phyloP scores from a whole-genome alignment of 75 land plant species.

The Picea sitchensis region DNA sequence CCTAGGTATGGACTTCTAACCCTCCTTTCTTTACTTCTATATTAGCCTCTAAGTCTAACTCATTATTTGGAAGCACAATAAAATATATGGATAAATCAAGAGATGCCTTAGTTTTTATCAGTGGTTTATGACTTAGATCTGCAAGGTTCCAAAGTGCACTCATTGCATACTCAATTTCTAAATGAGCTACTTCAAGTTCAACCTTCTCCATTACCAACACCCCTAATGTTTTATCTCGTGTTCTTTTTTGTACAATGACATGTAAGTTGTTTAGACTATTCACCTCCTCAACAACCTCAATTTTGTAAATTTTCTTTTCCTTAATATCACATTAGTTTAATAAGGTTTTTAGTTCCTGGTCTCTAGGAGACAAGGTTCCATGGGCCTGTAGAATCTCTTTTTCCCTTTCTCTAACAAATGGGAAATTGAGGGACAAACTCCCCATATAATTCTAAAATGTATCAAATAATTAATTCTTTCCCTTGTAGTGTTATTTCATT shows the following conservation, averaged over 20 bases:
- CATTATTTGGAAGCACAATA: conserved; percentile 4
- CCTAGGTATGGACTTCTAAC: background rate
- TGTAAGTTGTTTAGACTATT: conserved; percentile 35
- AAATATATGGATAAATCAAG: background rate
- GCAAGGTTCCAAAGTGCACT: conserved; percentile 51
- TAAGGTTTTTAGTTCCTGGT: conserved; percentile 54
- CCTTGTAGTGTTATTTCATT: too few relatives aligned
- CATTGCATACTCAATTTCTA: conserved; percentile 67
- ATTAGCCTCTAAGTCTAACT: background rate
- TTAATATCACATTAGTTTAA: conserved; percentile 38
- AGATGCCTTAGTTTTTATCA: conserved; percentile 19
- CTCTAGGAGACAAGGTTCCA: conserved; percentile 54
- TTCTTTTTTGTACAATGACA: conserved; percentile 30
- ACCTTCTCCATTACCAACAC: conserved; percentile 55
- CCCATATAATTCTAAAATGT: too few relatives aligned
- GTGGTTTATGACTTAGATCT: conserved; percentile 48
- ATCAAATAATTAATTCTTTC: too few relatives aligned
- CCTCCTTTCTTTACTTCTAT: background rate
- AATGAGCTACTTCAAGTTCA: conserved; percentile 56
- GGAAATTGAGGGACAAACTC: too few relatives aligned
- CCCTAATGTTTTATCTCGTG: conserved; percentile 33
- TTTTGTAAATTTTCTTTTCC: conserved; percentile 46
- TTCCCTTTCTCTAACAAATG: conserved; percentile 26
- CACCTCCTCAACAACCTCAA: conserved; percentile 44
- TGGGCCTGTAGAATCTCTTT: conserved; percentile 50